Evolutionary conservation across 345 rosid species (phyloP), one percentile per base, ranked within the genome.

Genomic region (Turnera subulata): DNA sequence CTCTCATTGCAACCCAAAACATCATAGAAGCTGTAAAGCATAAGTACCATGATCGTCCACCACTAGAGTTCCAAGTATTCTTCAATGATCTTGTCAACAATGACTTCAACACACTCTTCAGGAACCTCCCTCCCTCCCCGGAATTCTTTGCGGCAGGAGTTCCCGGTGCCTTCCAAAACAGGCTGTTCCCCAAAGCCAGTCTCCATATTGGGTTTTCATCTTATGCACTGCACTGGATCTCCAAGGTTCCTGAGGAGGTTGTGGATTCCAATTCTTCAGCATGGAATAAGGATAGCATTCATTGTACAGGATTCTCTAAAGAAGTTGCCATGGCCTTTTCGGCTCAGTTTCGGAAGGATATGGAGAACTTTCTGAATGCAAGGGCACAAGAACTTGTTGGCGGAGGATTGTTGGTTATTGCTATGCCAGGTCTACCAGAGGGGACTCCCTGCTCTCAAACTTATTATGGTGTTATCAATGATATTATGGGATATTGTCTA

Each of bases 61-160:
- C 13, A 9, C 17, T 56, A 0, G 58, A 62, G 19, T 62, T 62
- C 47, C 70, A 70, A 22, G 76, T 79, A 0, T 72, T 25, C 37
- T 79, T 79, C 76, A 79, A 75, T 24, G 80, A 79, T 32, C 76
- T 54, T 6, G 17, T 49, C 1, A 35, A 51, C 42, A 75, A 79
- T 50, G 73, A 75, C 46, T 78, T 78, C 55, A 75, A 75, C 65
- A 66, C 68, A 7, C 80, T 72, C 50, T 75, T 78, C 68, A 63
- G 35, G 35, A 45, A 69, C 20, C 70, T 49, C 9, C 67, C 80
- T 7, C 12, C 11, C 6, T 49, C 18, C 1, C 66, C 7, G 0
- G 38, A 57, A n/a, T 70, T 64, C 59, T 58, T 66, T 45, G 57
- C 67, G 1, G 49, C 43, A 0, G 80, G 78, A 7, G 62, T 67